Conservation (phyloP, 345 rosid genomes). For the Eucalyptus caleyi region DNA sequence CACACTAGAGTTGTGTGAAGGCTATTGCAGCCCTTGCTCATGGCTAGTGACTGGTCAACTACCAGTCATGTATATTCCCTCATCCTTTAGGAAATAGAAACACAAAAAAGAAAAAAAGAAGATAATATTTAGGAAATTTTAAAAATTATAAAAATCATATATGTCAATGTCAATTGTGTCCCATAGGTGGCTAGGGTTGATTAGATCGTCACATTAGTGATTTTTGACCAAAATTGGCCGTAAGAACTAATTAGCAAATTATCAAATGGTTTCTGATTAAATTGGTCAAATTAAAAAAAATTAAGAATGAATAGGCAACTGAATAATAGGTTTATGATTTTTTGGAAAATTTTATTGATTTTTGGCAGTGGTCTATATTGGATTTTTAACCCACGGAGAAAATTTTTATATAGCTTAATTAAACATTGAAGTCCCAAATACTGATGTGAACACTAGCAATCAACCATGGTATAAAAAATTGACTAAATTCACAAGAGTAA, state of each 20-base stretch:
- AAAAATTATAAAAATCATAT: not conserved
- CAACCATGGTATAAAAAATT: not conserved
- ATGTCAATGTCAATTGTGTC: not conserved
- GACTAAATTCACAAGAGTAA: not conserved
- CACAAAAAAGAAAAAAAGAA: not conserved
- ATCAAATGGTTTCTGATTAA: too few species aligned
- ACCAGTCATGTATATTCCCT: not conserved
- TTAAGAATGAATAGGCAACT: accelerated
- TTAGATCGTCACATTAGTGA: not conserved
- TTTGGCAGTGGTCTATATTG: not conserved
- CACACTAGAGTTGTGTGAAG: not conserved
- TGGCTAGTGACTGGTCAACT: not conserved
- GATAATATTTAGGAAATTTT: not conserved
- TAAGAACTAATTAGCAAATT: not conserved
- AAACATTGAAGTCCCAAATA: not conserved
- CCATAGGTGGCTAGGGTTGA: not conserved
- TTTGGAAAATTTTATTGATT: too few species aligned
- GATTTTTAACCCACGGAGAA: not conserved
- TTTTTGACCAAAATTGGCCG: not conserved
- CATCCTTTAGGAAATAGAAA: not conserved
- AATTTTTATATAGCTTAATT: not conserved
- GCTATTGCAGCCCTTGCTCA: not conserved
- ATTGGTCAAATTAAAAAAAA: too few species aligned
- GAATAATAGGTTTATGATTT: not conserved
- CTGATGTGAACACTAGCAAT: not conserved